phyloP scores from a whole-genome alignment of 2,329 filamentous ascomycete species.

The Paraphaeosphaeria minitans region DNA sequence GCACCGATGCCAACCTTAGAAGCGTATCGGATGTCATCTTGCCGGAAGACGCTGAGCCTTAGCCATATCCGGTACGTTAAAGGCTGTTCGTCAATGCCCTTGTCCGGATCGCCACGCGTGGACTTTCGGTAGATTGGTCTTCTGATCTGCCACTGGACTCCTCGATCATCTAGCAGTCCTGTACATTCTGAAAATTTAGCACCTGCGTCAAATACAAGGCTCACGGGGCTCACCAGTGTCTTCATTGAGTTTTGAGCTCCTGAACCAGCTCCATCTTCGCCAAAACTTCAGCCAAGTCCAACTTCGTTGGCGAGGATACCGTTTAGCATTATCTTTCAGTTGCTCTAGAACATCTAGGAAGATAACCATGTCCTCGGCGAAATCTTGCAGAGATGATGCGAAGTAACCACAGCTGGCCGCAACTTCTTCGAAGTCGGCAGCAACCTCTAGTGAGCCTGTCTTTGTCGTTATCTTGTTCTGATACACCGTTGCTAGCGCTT shows the following conservation, averaged over 20 bases:
- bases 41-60: conserved; percentile 61
- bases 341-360: conserved; percentile 87
- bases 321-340: conserved; percentile 72
- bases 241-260: conserved; percentile 13
- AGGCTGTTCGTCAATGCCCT: conserved; percentile 35
- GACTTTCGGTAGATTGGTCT: conserved; percentile 40
- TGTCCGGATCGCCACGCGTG: conserved; percentile 35
- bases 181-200: conserved; percentile 30
- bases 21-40: conserved; percentile 76
- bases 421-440: conserved; percentile 95
- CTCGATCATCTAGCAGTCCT: conserved; percentile 30
- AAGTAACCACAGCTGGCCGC: conserved; percentile 98
- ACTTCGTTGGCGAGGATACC: conserved; percentile 64
- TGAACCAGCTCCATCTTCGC: conserved; percentile 47
- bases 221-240: conserved; percentile 26
- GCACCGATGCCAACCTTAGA: conserved; percentile 93
- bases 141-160: conserved; percentile 43
- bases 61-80: conserved; percentile 59
- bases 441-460: conserved; percentile 71
- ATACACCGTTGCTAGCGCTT: conserved; percentile 81
- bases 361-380: conserved; percentile 84
- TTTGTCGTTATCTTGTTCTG: conserved; percentile 74
- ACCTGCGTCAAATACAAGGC: background rate
- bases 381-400: conserved; percentile 86
- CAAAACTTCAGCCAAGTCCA: conserved; percentile 92